Base-by-base conservation (phyloP, 371 early-diverging fungal species). In the Dinochytrium kinnereticum region DNA sequence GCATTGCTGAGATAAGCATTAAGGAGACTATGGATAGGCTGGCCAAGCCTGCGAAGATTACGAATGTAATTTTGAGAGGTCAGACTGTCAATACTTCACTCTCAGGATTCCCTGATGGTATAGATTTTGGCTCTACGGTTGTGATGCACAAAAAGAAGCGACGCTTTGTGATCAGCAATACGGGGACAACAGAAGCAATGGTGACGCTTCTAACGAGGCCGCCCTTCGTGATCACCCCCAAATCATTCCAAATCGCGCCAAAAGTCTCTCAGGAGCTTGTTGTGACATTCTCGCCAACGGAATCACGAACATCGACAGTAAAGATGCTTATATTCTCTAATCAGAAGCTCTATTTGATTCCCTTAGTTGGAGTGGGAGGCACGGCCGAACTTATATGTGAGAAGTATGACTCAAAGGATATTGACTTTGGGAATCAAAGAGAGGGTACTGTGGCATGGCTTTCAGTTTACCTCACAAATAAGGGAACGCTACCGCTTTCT, bases 371-470 rank as follows among this genome's bases (percentile, higher is more conserved):
- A 40, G 44, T 68, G 26, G 83, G 82, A 26, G 89, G 89, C 1
- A 85, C 79, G 26, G 84, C 84, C 0, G 85, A 85, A 31, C 80
- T 88, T 5, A 75, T 82, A 0, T 87, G 86, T 67, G 87, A 88
- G 61, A 83, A 84, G 70, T 86, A 81, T 72, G 69, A 76, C 30
- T 74, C 80, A n/a, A 81, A 84, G 68, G 81, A 80, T 51, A 72
- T 88, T 26, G 86, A 88, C 61, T 84, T 87, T 61, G 89, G 87
- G 1, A 57, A 76, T 21, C 81, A 82, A 39, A 49, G 80, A 17
- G 86, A 87, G 53, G 85, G 84, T 0, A 82, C 81, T 24, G 78
- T 88, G 28, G 84, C 84, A 5, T 88, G 79, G 80, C 68, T 84
- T 21, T 78, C 80, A 1, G 31, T 87, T 3, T 82, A 85, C 61